Base-by-base conservation (phyloP, 108 stramenopile genomes). In the Nitzschia sp. region DNA sequence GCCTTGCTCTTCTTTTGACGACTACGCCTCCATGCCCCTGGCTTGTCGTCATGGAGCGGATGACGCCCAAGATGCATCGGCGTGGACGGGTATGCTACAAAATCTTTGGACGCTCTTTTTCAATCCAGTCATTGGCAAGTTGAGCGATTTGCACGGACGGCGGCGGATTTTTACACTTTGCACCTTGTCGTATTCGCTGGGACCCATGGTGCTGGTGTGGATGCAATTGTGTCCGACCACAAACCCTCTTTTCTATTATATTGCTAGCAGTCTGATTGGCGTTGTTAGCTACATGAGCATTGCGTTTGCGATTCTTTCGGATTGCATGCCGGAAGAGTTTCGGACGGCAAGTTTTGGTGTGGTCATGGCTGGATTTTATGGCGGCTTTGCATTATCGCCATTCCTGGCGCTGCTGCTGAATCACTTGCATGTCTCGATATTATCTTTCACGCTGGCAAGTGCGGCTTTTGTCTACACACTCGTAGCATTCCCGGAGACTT, bases 291-390 rank as follows among this genome's bases (percentile, higher is more conserved):
- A 75, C 69, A 75, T 85, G 59, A 68, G 86, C 29, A 72, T 88
- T 15, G 71, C 78, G 1, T 72, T 90, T 61, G 87, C 93, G 9
- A 68, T 81, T 2, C 62, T 91, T 8, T 84, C 88, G 1, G 93
- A 94, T 77, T 69, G 57, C 13, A 76, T 89, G 64, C 85, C 88
- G 0, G 55, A 72, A 11, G 65, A 82, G 46, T 82, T 68, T 66
- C 75, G 90, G 53, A 85, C 90, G 2, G 73, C 88, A 6, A 65
- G 84, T 27, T 94, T 90, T 77, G 93, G 87, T 18, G 48, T 91
- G 18, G 62, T 89, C 18, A 48, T 91, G 38, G 83, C 85, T 28
- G 82, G 79, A 0, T 88, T 81, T 53, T 86, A 81, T 47, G 28
- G 84, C 48, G 92, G 89, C 15, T 88, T 85, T 78, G 82, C 87